Percentiles rank a stretch among this genome's conserved stretches.
phyloP scores from a whole-genome alignment of 805 yeast genomes.

The Saccharomycopsis oosterbeekiorum region DNA sequence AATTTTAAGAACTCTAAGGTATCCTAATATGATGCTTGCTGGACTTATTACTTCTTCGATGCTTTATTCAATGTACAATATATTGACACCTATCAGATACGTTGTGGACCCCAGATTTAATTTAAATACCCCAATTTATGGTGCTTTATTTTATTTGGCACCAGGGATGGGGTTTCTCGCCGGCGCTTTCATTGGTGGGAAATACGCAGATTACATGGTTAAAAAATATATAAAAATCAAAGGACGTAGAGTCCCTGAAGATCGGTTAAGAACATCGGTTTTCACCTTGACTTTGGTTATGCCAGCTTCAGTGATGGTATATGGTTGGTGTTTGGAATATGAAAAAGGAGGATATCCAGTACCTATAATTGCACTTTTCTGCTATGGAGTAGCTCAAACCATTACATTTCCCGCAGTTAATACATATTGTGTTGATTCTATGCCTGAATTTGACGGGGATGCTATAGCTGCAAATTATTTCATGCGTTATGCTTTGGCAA shows the following conservation, averaged over 20 bases:
- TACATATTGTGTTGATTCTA: constrained; percentile 49
- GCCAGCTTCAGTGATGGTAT: constrained; percentile 37
- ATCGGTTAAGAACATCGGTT: constrained; percentile 34
- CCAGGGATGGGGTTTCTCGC: constrained; percentile 46
- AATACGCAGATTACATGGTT: constrained; percentile 40
- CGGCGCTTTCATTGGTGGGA: constrained; percentile 45
- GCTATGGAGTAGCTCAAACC: constrained; percentile 42
- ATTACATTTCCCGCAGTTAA: constrained; percentile 42
- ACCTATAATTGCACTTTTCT: constrained; percentile 40
- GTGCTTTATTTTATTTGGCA: constrained; percentile 45
- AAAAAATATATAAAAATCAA: constrained; percentile 32
- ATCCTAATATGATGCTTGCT: constrained; percentile 35
- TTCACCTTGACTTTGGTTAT: constrained; percentile 34
- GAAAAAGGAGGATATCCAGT: constrained; percentile 46
- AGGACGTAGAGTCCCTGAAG: constrained; percentile 43
- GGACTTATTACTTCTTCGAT: constrained; percentile 34
- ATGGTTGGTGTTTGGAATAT: constrained; percentile 44
- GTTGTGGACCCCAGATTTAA: constrained; percentile 48
- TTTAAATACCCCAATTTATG: constrained; percentile 37
- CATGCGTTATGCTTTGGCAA: constrained; percentile 40
- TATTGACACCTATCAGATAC: constrained; percentile 45
- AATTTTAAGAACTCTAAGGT: constrained; percentile 33
- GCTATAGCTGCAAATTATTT: constrained; percentile 48
- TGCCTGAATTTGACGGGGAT: constrained; percentile 45
- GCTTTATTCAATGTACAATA: constrained; percentile 40